Base-by-base conservation (phyloP, 306 rosid genomes). In the Dalbergia oliveri region DNA sequence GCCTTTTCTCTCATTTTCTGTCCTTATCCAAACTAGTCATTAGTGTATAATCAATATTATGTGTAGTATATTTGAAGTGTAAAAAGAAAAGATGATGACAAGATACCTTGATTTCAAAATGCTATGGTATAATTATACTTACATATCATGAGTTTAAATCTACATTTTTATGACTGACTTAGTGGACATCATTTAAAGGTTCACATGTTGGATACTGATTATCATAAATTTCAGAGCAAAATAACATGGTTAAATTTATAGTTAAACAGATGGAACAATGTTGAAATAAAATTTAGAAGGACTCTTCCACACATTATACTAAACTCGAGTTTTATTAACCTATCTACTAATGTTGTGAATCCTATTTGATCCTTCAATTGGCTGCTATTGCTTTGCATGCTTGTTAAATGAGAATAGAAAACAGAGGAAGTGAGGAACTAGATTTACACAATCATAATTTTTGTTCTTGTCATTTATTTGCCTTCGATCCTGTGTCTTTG, bases 261-360 rank as follows among this genome's bases (percentile, higher is more conserved):
- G 19, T 72, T 31, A n/a, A 39, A 60, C 68, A 23, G 14, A 73
- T 10, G 70, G 26, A n/a, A 58, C 37, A 53, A 39, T 13, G 23
- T 65, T 70, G 51, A 64, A 39, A 49, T 66, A 53, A 64, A 71
- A 75, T 65, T 47, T 70, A 45, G 44, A 76, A 54, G 69, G 60
- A 35, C 47, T 66, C 13, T 53, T 31, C 51, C 8, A 6, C 76
- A 66, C 47, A 23, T 64, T 49, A 33, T 45, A 37, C 31, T 70
- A 35, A 71, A 60, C 75, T 56, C 1, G 8, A 11, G 45, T 49
- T 73, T 78, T 60, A 21, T 69, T 51, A 0, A 39, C 76, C 53
- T 6, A 58, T 59, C 21, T 62, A 45, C 70, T 63, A 13, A 15
- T 56, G 54, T 18, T 66, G 56, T 69, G 75, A 33, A 15, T 80